These are phyloP conservation scores for Tetrahymena thermophila DNA, from an alignment of 73 alveolate genomes.

Conservation along the genomic window DNA sequence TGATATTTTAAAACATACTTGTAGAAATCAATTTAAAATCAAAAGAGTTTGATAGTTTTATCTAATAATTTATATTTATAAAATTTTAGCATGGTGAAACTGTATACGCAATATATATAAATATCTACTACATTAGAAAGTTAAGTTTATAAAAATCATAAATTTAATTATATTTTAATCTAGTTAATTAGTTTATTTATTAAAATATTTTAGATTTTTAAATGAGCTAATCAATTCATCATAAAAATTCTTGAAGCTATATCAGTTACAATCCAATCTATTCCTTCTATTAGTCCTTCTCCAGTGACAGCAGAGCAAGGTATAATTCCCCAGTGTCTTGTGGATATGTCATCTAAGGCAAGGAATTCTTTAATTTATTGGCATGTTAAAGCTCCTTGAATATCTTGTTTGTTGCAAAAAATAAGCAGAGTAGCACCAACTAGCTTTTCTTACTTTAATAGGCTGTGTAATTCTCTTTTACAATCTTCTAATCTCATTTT, in stretches of 20 bases:
- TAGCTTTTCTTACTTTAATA: constrained; percentile 42
- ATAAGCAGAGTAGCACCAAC: constrained; percentile 70
- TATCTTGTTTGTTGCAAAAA: constrained; percentile 94
- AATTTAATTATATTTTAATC: too few species aligned
- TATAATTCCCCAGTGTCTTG: constrained; percentile 82
- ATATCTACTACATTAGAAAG: too few species aligned
- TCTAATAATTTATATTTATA: too few species aligned
- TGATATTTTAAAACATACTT: too few species aligned
- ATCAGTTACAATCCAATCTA: constrained; percentile 96
- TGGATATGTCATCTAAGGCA: constrained; percentile 67
- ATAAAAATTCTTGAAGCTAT: constrained; percentile 94
- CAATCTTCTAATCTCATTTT: constrained; percentile 91
- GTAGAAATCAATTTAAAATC: too few species aligned
- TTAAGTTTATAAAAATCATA: too few species aligned
- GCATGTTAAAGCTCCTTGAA: constrained; percentile 87
- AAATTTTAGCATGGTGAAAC: too few species aligned
- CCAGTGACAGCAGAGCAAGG: constrained; percentile 93
- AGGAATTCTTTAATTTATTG: constrained; percentile 71
- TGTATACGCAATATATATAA: too few species aligned
- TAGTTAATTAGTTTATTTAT: neutral
- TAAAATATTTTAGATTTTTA: neutral
- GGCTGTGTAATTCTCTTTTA: constrained; percentile 71
- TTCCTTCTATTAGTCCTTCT: constrained; percentile 94
- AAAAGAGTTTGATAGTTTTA: too few species aligned
- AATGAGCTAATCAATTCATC: constrained; percentile 62